Evolutionary conservation across 495 filamentous ascomycete genomes (phyloP).

Genomic region (Baudoinia panamericana): DNA sequence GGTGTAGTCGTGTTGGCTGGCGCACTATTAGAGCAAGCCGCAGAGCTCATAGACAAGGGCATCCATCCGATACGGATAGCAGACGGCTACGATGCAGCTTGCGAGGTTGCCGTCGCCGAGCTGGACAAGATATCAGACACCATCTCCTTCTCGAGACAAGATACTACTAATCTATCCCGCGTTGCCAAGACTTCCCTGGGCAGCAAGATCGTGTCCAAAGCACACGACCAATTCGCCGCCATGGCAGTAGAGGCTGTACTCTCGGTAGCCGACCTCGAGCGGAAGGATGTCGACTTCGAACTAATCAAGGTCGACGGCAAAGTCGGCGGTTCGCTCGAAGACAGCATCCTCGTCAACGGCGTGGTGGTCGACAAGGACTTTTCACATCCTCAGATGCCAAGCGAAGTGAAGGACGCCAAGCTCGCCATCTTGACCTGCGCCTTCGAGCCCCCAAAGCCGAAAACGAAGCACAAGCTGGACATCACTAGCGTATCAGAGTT

Average conservation of each 20-base stretch:
- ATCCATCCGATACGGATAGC: conserved; percentile 98
- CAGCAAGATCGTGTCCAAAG: conserved; percentile 98
- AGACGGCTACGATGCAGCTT: conserved; percentile 93
- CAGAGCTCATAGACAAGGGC: conserved; percentile 97
- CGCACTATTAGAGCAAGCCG: conserved; percentile 91
- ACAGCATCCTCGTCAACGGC: conserved; percentile 87
- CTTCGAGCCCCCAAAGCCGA: conserved; percentile 99
- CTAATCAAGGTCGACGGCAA: conserved; percentile 99
- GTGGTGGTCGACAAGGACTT: conserved; percentile 99
- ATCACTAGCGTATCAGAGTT: conserved; percentile 97
- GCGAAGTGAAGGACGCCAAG: conserved; percentile 85
- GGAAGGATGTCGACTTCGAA: conserved; percentile 97
- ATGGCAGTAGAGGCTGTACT: conserved; percentile 96
- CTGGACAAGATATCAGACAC: conserved; percentile 86
- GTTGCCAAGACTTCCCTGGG: conserved; percentile 94
- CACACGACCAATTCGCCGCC: conserved; percentile 92
- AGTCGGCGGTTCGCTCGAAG: conserved; percentile 88
- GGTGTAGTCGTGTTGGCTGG: conserved; percentile 95
- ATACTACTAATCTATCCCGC: conserved; percentile 73
- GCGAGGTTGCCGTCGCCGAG: conserved; percentile 86
- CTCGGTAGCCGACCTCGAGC: conserved; percentile 88
- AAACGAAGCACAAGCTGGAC: conserved; percentile 99
- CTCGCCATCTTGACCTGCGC: conserved; percentile 95
- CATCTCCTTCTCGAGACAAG: conserved; percentile 65
- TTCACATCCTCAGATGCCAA: conserved; percentile 98